Base-by-base conservation (phyloP, 2,329 filamentous ascomycete genomes). In the Hortaea sp. region DNA sequence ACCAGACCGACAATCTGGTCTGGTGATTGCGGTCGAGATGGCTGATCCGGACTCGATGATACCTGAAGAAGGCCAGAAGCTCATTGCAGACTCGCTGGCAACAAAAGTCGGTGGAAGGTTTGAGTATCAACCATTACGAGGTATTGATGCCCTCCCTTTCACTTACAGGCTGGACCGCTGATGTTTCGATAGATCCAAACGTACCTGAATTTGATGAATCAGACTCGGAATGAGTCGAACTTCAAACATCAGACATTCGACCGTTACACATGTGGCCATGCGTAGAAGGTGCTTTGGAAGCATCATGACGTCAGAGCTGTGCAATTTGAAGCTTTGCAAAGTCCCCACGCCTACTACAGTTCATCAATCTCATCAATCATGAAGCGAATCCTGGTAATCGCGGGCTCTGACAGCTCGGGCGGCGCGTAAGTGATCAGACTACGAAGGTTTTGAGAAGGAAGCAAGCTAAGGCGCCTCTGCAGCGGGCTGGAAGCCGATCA, bases 401-500 rank as follows among this genome's bases (percentile, higher is more conserved):
- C 88, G 42, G 88, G 88, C 52, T 94, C 88, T 28, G 88, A 95
- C 68, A 87, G 85, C 68, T 94, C 88, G 29, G 88, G 88, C 60
- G 88, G 88, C 70, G 88, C 88, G 85, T 85, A 73, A 69, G 81
- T 76, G 28, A 30, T 12, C 6, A 6, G 7, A 20, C 10, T 20
- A 20, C 20, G 20, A 20, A 20, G 20, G 20, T 20, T 20, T 20
- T 20, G 20, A 20, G 20, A 20, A 20, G 20, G 20, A 20, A 20
- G 20, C 20, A 20, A 20, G 20, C 20, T 20, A 20, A 20, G 20
- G 20, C 20, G 20, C 20, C 20, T 20, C 29, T 44, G 32, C 59
- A 95, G 89, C 46, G 92, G 90, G 43, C 79, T 98, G 31, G 90
- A 98, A 66, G 92, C 90, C 35, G 90, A 97, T 64, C 89, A 97